Conservation (phyloP, 352 stramenopile species). For the Peronospora belbahrii region DNA sequence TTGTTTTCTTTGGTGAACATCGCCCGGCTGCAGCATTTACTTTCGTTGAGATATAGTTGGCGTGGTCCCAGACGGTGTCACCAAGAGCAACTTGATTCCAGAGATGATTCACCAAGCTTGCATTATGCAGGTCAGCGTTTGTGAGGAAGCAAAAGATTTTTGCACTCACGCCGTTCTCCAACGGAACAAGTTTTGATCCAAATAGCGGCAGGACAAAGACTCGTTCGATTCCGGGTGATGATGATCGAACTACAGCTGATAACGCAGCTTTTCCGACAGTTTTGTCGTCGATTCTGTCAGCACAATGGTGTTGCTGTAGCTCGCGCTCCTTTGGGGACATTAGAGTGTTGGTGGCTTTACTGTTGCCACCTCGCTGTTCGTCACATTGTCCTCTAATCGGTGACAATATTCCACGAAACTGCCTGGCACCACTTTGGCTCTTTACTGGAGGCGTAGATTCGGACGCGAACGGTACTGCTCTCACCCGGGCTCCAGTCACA, state of each 20-base stretch:
- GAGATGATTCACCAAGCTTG: slow-evolving; percentile 73
- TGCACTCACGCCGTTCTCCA: slow-evolving; percentile 53
- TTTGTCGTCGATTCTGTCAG: slow-evolving; percentile 1
- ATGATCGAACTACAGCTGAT: slow-evolving; percentile 17
- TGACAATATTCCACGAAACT: slow-evolving; percentile 10
- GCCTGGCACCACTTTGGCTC: slow-evolving; percentile 8
- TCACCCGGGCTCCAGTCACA: slow-evolving; percentile 6
- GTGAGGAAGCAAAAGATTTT: slow-evolving; percentile 67
- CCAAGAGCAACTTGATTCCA: slow-evolving; percentile 75
- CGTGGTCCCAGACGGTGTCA: slow-evolving; percentile 68
- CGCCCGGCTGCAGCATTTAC: slow-evolving; percentile 3
- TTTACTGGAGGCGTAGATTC: slow-evolving; percentile 14
- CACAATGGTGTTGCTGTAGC: slow-evolving; percentile 5
- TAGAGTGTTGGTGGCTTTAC: background rate
- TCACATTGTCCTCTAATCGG: slow-evolving; percentile 15
- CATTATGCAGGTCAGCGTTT: slow-evolving; percentile 75
- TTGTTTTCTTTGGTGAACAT: slow-evolving; percentile 10
- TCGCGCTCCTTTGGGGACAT: slow-evolving; percentile 9
- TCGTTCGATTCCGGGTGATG: slow-evolving; percentile 9
- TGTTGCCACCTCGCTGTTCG: slow-evolving; percentile 3
- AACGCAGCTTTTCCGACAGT: slow-evolving; percentile 11
- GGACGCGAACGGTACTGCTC: slow-evolving; percentile 10
- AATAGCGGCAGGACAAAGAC: slow-evolving; percentile 76
- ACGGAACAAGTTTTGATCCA: slow-evolving; percentile 41
- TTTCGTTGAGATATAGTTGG: slow-evolving; percentile 43